Percentiles rank a stretch among this genome's conserved stretches.
Conservation (phyloP, 208 protist species). For the Naegleria fowleri region DNA sequence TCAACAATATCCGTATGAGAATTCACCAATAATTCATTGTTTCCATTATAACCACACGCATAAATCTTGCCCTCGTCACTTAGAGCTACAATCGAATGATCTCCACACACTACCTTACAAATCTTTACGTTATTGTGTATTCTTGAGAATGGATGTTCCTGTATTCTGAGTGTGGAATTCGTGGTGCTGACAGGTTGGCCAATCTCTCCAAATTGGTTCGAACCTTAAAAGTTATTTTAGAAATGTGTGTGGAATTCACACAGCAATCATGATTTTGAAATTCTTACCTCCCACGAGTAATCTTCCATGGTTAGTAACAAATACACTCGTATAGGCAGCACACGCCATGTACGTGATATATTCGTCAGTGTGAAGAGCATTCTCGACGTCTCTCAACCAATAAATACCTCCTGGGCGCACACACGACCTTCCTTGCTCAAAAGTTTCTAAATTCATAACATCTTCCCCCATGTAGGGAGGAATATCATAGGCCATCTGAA, state of each 20-base stretch:
- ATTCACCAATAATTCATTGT: background rate
- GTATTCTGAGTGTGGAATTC: background rate
- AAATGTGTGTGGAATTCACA: too few relatives aligned
- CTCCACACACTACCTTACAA: background rate
- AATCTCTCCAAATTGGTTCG: background rate
- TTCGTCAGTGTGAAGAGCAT: background rate
- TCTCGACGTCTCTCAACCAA: background rate
- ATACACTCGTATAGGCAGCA: background rate
- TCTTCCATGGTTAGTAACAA: background rate
- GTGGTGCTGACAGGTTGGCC: background rate
- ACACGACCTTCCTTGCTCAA: background rate
- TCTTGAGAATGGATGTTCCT: background rate
- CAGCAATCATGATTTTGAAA: too few relatives aligned
- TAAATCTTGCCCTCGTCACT: background rate
- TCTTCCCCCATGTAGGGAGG: background rate
- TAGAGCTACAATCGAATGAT: background rate
- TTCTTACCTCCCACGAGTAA: background rate
- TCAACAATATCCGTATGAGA: background rate
- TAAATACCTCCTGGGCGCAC: background rate
- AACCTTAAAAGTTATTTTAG: background rate
- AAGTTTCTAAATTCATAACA: background rate
- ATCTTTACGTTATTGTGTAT: background rate
- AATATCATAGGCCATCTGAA: background rate
- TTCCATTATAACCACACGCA: background rate
- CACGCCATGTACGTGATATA: background rate